Conservation (phyloP, 2,329 filamentous ascomycete genomes). For the Aspergillus costaricaensis region DNA sequence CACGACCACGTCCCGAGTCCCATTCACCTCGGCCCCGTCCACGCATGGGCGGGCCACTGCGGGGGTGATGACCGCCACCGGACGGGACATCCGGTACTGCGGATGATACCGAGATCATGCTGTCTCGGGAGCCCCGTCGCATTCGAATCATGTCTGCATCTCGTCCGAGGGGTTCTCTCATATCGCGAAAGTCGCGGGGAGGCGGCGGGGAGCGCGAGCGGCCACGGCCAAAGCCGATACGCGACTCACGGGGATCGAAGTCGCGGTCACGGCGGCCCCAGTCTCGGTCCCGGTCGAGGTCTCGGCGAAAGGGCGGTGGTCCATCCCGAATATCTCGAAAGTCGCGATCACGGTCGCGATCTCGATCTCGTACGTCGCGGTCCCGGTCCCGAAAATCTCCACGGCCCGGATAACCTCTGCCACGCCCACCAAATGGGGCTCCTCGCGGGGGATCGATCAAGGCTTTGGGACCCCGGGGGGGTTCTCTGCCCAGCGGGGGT, state of each 20-base stretch:
- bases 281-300: conserved; percentile 47
- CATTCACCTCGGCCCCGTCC: conserved; percentile 48
- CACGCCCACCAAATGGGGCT: conserved; percentile 38
- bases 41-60: conserved; percentile 41
- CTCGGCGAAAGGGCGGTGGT: conserved; percentile 43
- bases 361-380: conserved; percentile 60
- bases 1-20: conserved; percentile 46
- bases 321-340: conserved; percentile 45
- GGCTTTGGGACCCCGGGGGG: conserved; percentile 79
- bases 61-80: conserved; percentile 35
- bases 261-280: conserved; percentile 51
- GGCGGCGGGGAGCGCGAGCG: conserved; percentile 46
- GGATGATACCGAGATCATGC: conserved; percentile 40
- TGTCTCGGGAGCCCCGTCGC: conserved; percentile 49
- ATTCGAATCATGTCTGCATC: conserved; percentile 44
- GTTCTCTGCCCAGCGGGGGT: conserved; percentile 63
- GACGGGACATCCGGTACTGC: conserved; percentile 40
- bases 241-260: conserved; percentile 46
- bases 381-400: conserved; percentile 54
- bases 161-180: conserved; percentile 37
- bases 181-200: conserved; percentile 43
- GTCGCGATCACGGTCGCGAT: conserved; percentile 45
- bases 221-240: conserved; percentile 49
- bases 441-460: conserved; percentile 69
- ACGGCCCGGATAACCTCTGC: conserved; percentile 47